phyloP scores from a whole-genome alignment of 2,329 filamentous ascomycete species.

The Tolypocladium inflatum region DNA sequence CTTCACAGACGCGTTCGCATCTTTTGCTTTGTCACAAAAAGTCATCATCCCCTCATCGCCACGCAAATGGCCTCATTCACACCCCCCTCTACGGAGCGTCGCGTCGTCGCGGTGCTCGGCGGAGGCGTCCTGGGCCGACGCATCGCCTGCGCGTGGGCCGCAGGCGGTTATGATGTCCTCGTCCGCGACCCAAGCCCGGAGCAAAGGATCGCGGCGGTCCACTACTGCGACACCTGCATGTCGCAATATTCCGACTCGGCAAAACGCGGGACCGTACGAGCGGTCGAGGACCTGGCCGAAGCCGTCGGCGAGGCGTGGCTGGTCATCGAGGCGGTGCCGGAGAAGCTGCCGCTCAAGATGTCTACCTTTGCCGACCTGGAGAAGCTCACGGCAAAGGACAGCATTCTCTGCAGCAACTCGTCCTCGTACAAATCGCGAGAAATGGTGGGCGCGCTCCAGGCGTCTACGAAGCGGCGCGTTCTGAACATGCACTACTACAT shows the following conservation, averaged over 20 bases:
- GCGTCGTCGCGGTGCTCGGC: conserved; percentile 26
- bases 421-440: conserved; percentile 41
- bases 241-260: conserved; percentile 14
- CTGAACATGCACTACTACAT: conserved; percentile 44
- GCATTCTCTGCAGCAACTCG: conserved; percentile 40
- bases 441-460: conserved; percentile 33
- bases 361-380: conserved; percentile 37
- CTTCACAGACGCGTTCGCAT: neutral
- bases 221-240: conserved; percentile 29
- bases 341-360: conserved; percentile 38
- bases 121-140: conserved; percentile 33
- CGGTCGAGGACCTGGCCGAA: conserved; percentile 24
- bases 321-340: conserved; percentile 44
- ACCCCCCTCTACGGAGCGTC: neutral
- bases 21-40: too few species aligned
- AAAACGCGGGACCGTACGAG: conserved; percentile 15
- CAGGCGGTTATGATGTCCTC: conserved; percentile 30
- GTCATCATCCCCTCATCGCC: neutral
- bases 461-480: conserved; percentile 24
- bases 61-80: neutral
- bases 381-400: conserved; percentile 28
- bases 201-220: conserved; percentile 23
- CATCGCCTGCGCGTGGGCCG: conserved; percentile 28
- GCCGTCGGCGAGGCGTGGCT: conserved; percentile 39
- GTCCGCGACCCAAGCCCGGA: conserved; percentile 31